Percentiles rank a stretch among this genome's conserved stretches.
These are phyloP conservation scores for Dactylellina cionopaga DNA, from an alignment of 2,329 filamentous ascomycete species.

Conservation along the genomic window DNA sequence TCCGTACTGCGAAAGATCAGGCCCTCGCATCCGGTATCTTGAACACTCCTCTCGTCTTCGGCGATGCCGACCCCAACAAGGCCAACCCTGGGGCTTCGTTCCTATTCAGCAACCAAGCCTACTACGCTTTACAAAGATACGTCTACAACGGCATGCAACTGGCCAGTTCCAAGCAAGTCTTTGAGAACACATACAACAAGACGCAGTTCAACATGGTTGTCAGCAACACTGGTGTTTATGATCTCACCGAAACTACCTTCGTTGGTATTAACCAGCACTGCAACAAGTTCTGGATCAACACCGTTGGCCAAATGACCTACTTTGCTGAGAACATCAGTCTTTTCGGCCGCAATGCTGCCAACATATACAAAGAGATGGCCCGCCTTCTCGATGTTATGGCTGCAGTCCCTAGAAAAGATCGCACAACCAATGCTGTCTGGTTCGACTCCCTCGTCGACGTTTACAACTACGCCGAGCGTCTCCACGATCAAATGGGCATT, in stretches of 20 bases:
- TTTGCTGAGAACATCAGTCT: slow-evolving; percentile 48
- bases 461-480: slow-evolving; percentile 35
- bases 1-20: slow-evolving; percentile 11
- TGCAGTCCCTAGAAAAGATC: slow-evolving; percentile 3
- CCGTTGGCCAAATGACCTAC: slow-evolving; percentile 40
- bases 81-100: slow-evolving; percentile 45
- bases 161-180: slow-evolving; percentile 8
- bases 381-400: slow-evolving; percentile 28
- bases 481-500: slow-evolving; percentile 48
- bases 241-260: slow-evolving; percentile 28
- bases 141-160: slow-evolving; percentile 49
- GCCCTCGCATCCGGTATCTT: slow-evolving; percentile 19
- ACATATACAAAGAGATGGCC: slow-evolving; percentile 32
- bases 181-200: slow-evolving; percentile 37
- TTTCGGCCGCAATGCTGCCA: slow-evolving; percentile 27
- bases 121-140: slow-evolving; percentile 37
- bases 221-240: slow-evolving; percentile 20
- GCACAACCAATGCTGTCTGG: slow-evolving; percentile 7
- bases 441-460: slow-evolving; percentile 32
- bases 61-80: slow-evolving; percentile 19
- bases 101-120: slow-evolving; percentile 34
- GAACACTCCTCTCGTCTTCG: slow-evolving; percentile 30
- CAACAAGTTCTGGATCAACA: slow-evolving; percentile 39
- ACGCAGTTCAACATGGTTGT: slow-evolving; percentile 36
- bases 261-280: slow-evolving; percentile 41